phyloP scores from a whole-genome alignment of 2,329 filamentous ascomycete genomes.

The Nectriaceae sp. region DNA sequence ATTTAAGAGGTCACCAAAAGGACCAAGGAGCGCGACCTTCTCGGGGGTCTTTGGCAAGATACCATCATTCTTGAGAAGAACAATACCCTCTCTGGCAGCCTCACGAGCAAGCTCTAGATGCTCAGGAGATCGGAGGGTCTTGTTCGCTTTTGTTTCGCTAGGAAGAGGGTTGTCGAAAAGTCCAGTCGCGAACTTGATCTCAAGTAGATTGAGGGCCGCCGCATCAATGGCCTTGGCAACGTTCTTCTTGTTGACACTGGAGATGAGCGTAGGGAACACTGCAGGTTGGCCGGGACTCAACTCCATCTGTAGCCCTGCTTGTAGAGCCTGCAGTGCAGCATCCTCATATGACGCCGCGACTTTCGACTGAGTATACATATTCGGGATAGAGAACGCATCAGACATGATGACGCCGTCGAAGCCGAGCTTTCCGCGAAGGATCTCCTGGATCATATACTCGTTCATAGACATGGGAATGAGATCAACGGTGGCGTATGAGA shows the following conservation, averaged over 20 bases:
- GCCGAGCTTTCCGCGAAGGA: slow-evolving; percentile 27
- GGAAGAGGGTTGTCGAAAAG: slow-evolving; percentile 29
- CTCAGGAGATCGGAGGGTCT: slow-evolving; percentile 11
- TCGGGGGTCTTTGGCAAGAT: slow-evolving; percentile 51
- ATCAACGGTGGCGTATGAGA: slow-evolving; percentile 34
- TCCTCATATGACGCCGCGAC: slow-evolving; percentile 29
- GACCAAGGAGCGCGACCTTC: slow-evolving; percentile 20
- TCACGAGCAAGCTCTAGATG: slow-evolving; percentile 14
- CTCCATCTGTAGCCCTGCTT: slow-evolving; percentile 31
- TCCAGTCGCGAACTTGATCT: slow-evolving; percentile 33
- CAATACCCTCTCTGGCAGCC: slow-evolving; percentile 37
- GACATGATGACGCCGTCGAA: slow-evolving; percentile 37
- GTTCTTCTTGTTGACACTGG: slow-evolving; percentile 18
- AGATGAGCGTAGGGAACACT: slow-evolving; percentile 25
- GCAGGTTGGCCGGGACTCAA: slow-evolving; percentile 26
- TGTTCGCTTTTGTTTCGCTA: slow-evolving; percentile 14
- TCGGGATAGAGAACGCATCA: slow-evolving; percentile 30
- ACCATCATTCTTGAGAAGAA: slow-evolving; percentile 65
- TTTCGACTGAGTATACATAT: slow-evolving; percentile 30
- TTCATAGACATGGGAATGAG: slow-evolving; percentile 34
- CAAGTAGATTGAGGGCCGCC: slow-evolving; percentile 27
- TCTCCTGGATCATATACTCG: slow-evolving; percentile 31
- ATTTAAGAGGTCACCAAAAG: slow-evolving; percentile 30
- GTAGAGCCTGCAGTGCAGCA: slow-evolving; percentile 27
- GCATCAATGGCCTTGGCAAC: slow-evolving; percentile 26